These are phyloP conservation scores for Pisolithus marmoratus DNA, from an alignment of 768 basidiomycete species.

Conservation along the genomic window DNA sequence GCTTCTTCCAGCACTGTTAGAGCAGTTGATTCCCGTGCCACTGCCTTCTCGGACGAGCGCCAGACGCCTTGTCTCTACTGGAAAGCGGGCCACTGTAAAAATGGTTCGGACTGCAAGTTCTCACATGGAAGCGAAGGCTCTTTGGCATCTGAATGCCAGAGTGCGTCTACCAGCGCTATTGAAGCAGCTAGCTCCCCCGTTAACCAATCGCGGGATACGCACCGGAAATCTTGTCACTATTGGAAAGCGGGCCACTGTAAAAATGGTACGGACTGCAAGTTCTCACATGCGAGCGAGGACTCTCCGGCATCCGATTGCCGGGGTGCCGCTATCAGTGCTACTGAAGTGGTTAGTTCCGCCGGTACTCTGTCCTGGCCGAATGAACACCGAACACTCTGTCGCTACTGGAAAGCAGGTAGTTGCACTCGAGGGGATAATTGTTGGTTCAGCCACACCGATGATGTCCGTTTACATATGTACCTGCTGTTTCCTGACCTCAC, in stretches of 20 bases:
- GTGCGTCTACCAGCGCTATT: not conserved
- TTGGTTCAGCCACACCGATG: not conserved
- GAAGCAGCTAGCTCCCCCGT: not conserved
- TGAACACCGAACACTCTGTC: not conserved
- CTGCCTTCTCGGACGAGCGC: too few species aligned
- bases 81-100: too few species aligned
- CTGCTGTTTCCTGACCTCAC: too few species aligned
- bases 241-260: not conserved
- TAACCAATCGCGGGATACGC: not conserved
- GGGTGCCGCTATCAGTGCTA: too few species aligned
- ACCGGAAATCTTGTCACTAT: not conserved
- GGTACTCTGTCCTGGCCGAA: too few species aligned
- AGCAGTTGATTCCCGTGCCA: too few species aligned
- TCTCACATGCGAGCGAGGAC: not conserved
- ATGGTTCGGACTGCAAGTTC: too few species aligned
- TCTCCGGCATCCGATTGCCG: not conserved
- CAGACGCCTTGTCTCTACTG: too few species aligned
- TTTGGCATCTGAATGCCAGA: too few species aligned
- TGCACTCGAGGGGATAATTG: not conserved
- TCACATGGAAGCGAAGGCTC: too few species aligned
- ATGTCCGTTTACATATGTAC: slow-evolving; percentile 9
- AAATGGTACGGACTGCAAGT: not conserved
- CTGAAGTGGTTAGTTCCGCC: too few species aligned
- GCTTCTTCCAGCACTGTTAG: too few species aligned
- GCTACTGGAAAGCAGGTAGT: not conserved